Conservation (phyloP, 2,329 filamentous ascomycete genomes). For the Didymella keratinophila region DNA sequence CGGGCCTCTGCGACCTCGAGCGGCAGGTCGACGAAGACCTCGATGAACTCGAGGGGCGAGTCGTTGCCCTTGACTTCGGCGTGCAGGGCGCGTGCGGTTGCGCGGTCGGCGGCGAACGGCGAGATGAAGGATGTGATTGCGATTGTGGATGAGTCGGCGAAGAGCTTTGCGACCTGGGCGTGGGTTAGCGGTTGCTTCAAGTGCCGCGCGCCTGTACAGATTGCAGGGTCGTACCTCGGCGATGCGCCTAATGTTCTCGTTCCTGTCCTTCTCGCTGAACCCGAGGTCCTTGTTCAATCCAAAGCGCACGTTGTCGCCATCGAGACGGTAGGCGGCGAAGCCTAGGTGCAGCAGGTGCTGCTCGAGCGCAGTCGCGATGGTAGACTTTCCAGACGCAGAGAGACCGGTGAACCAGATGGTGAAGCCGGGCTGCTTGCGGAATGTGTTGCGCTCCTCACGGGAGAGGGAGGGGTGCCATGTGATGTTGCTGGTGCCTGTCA, state of each 20-base stretch:
- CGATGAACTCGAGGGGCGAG: constrained; percentile 81
- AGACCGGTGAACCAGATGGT: constrained; percentile 99
- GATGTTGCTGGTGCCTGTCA: constrained; percentile 71
- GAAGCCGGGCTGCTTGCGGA: constrained; percentile 85
- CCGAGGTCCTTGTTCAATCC: constrained; percentile 97
- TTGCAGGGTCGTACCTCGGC: constrained; percentile 66
- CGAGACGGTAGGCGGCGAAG: constrained; percentile 86
- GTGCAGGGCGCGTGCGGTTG: constrained; percentile 83
- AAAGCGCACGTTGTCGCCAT: constrained; percentile 98
- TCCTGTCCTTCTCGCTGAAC: constrained; percentile 90
- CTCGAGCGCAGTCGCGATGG: constrained; percentile 94
- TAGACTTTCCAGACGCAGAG: constrained; percentile 95
- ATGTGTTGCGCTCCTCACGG: constrained; percentile 75
- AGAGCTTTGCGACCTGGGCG: constrained; percentile 82
- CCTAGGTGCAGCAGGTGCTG: constrained; percentile 91
- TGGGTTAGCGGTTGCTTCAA: neutral
- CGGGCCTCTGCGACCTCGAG: constrained; percentile 92
- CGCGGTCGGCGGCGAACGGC: constrained; percentile 86
- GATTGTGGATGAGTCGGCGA: constrained; percentile 87
- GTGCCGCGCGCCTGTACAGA: too few species aligned
- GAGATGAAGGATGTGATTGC: constrained; percentile 97
- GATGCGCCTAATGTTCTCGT: constrained; percentile 97
- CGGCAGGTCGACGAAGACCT: constrained; percentile 92
- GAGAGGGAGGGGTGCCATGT: constrained; percentile 87
- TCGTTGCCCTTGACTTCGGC: constrained; percentile 63